Evolutionary conservation across 2,329 filamentous ascomycete genomes (phyloP).

Genomic region (Sarocladium kiliense): DNA sequence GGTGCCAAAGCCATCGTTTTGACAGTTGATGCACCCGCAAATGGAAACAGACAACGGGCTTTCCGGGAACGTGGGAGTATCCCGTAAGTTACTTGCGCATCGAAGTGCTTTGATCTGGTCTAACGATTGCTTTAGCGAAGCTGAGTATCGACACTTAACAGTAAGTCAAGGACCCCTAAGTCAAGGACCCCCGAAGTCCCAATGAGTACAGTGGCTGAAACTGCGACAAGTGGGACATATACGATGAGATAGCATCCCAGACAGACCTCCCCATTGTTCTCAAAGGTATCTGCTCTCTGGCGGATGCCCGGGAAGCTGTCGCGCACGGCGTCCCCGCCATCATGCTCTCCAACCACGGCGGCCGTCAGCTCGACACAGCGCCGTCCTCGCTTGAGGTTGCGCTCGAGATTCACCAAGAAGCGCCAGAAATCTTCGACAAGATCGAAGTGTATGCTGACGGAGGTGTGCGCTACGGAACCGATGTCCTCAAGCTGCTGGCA

Average conservation of each 20-base stretch:
- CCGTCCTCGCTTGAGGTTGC: conserved; percentile 23
- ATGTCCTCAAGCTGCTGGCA: conserved; percentile 59
- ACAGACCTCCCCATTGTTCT: conserved; percentile 33
- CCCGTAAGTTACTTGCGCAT: conserved; percentile 19
- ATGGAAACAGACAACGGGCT: conserved; percentile 34
- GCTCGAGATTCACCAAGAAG: conserved; percentile 57
- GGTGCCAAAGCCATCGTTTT: conserved; percentile 32
- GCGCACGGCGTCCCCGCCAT: conserved; percentile 43
- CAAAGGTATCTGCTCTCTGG: conserved; percentile 33
- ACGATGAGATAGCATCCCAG: conserved; percentile 27
- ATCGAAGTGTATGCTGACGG: conserved; percentile 62
- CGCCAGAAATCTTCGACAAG: conserved; percentile 52
- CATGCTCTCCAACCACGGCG: conserved; percentile 67
- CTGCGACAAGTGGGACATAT: conserved; percentile 26
- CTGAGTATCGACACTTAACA: conserved; percentile 20
- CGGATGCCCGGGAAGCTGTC: conserved; percentile 29
- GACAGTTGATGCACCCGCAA: conserved; percentile 34
- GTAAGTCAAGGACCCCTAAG: conserved; percentile 11
- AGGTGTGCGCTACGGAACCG: conserved; percentile 57
- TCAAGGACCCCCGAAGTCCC: no score
- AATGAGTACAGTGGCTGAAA: background rate
- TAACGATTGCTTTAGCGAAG: conserved; percentile 14
- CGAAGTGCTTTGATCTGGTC: no score
- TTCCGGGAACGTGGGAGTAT: conserved; percentile 32
- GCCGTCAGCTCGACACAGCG: conserved; percentile 43